These are phyloP conservation scores for Fomitopsis serialis DNA, from an alignment of 768 basidiomycete species.

Conservation along the genomic window DNA sequence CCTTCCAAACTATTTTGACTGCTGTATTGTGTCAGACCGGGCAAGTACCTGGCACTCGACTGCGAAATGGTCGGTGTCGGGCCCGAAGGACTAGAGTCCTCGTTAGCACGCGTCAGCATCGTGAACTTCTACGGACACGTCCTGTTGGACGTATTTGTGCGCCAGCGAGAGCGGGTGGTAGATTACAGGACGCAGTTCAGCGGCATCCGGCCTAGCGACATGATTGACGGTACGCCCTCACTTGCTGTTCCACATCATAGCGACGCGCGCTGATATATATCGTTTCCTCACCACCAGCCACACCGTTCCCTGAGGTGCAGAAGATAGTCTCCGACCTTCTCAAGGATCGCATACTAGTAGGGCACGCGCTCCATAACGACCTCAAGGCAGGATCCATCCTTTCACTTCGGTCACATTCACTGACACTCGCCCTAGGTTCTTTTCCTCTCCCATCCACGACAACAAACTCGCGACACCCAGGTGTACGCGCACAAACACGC, in stretches of 20 bases:
- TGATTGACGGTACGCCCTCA: conserved; percentile 52
- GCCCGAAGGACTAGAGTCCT: conserved; percentile 72
- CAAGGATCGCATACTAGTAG: conserved; percentile 75
- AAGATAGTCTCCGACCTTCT: conserved; percentile 69
- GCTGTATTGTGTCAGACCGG: too few species aligned
- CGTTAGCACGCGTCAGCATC: conserved; percentile 82
- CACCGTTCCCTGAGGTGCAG: conserved; percentile 75
- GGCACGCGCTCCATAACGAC: conserved; percentile 91
- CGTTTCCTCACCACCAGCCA: conserved; percentile 41
- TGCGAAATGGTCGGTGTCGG: conserved; percentile 99
- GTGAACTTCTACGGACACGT: conserved; percentile 86
- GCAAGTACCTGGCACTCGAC: conserved; percentile 80
- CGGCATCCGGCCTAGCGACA: conserved; percentile 73
- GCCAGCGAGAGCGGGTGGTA: conserved; percentile 80
- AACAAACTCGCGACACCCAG: conserved; percentile 68
- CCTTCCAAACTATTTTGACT: too few species aligned
- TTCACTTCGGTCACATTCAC: conserved; percentile 8
- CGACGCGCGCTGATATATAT: conserved; percentile 1
- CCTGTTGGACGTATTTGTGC: conserved; percentile 80
- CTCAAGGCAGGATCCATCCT: conserved; percentile 48
- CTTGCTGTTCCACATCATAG: not conserved
- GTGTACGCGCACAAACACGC: conserved; percentile 52
- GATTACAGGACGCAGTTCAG: conserved; percentile 92
- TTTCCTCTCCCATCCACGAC: conserved; percentile 64
- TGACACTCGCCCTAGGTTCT: conserved; percentile 37